Conservation (phyloP, 495 filamentous ascomycete species). For the Aspergillus sclerotioniger region DNA sequence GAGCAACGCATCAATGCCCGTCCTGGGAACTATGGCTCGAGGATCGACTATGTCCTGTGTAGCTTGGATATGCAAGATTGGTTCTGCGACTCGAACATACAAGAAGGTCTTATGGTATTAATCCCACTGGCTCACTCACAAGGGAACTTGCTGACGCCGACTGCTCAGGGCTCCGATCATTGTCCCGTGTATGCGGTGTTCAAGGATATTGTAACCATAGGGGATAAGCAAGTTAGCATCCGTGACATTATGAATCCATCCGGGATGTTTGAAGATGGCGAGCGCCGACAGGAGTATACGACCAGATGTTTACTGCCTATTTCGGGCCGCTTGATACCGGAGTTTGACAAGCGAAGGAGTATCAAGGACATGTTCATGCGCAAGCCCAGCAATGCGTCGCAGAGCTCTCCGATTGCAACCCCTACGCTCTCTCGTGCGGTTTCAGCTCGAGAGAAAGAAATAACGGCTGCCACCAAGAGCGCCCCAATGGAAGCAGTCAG, state of each 20-base stretch:
- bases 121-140: background rate
- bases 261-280: constrained; percentile 70
- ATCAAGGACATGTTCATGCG: constrained; percentile 90
- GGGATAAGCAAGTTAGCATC: constrained; percentile 53
- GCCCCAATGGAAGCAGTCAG: background rate
- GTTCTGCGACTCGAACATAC: constrained; percentile 87
- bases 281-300: constrained; percentile 64
- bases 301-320: constrained; percentile 64
- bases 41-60: constrained; percentile 93
- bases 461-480: background rate
- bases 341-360: constrained; percentile 78
- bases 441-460: constrained; percentile 7
- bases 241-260: constrained; percentile 77
- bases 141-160: constrained; percentile 17
- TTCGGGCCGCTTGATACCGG: constrained; percentile 79
- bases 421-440: background rate
- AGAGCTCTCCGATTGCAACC: constrained; percentile 8
- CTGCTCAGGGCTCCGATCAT: constrained; percentile 79
- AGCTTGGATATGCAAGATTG: constrained; percentile 76
- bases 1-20: constrained; percentile 81
- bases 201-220: constrained; percentile 56
- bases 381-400: constrained; percentile 41
- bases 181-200: constrained; percentile 88
- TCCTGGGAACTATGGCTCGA: constrained; percentile 84
- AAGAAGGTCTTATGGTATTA: constrained; percentile 80